Base-by-base conservation (phyloP, 306 rosid genomes). In the Hippophae gyantsensis region DNA sequence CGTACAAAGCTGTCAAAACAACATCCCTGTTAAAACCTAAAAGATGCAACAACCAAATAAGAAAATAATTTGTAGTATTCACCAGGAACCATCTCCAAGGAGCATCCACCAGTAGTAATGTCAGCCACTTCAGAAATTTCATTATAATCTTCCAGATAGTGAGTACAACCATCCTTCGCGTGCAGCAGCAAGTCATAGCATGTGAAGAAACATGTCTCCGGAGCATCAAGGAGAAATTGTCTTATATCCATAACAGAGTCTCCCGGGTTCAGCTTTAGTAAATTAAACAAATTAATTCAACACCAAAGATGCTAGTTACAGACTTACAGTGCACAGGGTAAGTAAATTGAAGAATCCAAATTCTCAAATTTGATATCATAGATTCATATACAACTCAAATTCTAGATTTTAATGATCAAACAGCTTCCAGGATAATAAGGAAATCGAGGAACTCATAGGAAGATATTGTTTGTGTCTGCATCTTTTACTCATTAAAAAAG, bases 51-150 rank as follows among this genome's bases (percentile, higher is more conserved):
- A 56, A 25, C 60, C 48, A 48, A 26, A 49, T 42, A 26, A 13
- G 42, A 6, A 52, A 54, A 50, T 68, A 48, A 69, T 5, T 54
- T 0, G 42, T 47, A 62, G 62, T 48, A 27, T 57, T 58, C 85
- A 93, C 99, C 97, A 54, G 95, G 97, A 62, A 88, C 95, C 94
- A 93, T 93, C 83, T 93, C 99, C 82, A 93, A 84, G 60, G 94
- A 80, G 77, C 97, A 93, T 48, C 95, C 97, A 42, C 99, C 99
- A 70, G 75, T 47, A 23, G 99, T 93, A 68, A 93, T 89, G 71
- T 93, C 99, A 86, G 95, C 94, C 70, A 93, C 97, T 75, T 88
- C 99, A 9, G 95, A 88, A 71, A 93, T 86, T 77, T 93, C 95
- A 73, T 93, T 86, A 84, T 76, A 88, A 67, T 93, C 97, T 79